Conservation (phyloP, 2,329 filamentous ascomycete species). For the Penicillium crustosum region DNA sequence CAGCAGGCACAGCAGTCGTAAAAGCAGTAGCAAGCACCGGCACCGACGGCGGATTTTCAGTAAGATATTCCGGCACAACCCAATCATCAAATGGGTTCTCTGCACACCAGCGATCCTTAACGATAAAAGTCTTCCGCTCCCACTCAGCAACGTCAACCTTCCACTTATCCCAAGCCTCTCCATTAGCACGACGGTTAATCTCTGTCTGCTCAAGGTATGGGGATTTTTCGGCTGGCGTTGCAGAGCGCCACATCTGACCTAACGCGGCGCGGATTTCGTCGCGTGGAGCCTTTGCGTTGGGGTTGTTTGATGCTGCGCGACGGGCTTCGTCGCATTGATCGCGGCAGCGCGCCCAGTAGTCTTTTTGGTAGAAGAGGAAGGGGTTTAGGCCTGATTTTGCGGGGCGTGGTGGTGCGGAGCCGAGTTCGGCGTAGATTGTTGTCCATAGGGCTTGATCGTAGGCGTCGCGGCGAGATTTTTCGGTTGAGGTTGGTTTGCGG, state of each 20-base stretch:
- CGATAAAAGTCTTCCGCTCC: constrained; percentile 40
- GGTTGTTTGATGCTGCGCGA: constrained; percentile 62
- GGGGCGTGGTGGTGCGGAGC: constrained; percentile 72
- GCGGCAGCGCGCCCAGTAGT: constrained; percentile 63
- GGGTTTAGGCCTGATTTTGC: constrained; percentile 75
- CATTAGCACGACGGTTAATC: constrained; percentile 67
- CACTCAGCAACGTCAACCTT: constrained; percentile 63
- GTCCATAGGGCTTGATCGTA: constrained; percentile 60
- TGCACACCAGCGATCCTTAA: constrained; percentile 43
- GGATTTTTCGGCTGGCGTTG: constrained; percentile 65
- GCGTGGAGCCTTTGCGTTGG: constrained; percentile 64
- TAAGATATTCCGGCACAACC: constrained; percentile 15
- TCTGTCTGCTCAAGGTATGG: constrained; percentile 77
- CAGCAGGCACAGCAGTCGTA: neutral
- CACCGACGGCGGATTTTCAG: neutral
- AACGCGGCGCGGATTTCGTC: constrained; percentile 80
- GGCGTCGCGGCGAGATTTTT: constrained; percentile 43
- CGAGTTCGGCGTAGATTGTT: constrained; percentile 62
- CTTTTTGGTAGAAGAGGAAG: constrained; percentile 86
- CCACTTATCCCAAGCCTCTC: constrained; percentile 67
- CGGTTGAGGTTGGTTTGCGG: constrained; percentile 15
- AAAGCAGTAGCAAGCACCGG: constrained; percentile 11
- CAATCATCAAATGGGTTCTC: constrained; percentile 40
- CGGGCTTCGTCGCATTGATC: constrained; percentile 69
- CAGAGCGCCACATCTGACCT: constrained; percentile 87